Percentiles rank a stretch among this genome's conserved stretches.
These are phyloP conservation scores for Lodderomyces oxycetoniae DNA, from an alignment of 1,139 yeast species.

Conservation along the genomic window DNA sequence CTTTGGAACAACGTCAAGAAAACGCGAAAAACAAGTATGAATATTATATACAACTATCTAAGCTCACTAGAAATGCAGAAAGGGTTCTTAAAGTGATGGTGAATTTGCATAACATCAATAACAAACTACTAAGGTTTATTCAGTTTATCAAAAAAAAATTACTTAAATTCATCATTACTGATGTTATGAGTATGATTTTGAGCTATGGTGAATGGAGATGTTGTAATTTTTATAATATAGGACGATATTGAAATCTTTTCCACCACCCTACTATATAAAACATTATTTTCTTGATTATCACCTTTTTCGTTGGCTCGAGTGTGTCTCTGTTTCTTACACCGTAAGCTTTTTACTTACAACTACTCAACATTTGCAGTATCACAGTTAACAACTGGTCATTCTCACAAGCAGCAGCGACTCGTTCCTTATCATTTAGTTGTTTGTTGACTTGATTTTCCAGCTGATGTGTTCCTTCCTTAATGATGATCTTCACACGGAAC, in stretches of 20 bases:
- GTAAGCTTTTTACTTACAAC: slow-evolving; percentile 49
- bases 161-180: slow-evolving; percentile 37
- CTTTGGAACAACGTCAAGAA: slow-evolving; percentile 26
- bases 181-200: slow-evolving; percentile 35
- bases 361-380: slow-evolving; percentile 84
- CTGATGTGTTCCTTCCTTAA: slow-evolving; percentile 92
- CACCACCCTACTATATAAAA: too few species aligned
- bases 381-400: slow-evolving; percentile 87
- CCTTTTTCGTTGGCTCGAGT: background rate
- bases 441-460: slow-evolving; percentile 94
- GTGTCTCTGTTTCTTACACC: too few species aligned
- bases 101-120: slow-evolving; percentile 9
- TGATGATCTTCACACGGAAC: slow-evolving; percentile 70
- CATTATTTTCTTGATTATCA: too few species aligned
- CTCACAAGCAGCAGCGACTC: slow-evolving; percentile 98
- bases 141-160: slow-evolving; percentile 37
- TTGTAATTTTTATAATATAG: slow-evolving; percentile 6
- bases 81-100: slow-evolving; percentile 12
- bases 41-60: slow-evolving; percentile 30
- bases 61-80: slow-evolving; percentile 15
- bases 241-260: background rate
- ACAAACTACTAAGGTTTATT: slow-evolving; percentile 26
- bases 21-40: slow-evolving; percentile 34
- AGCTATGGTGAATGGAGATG: slow-evolving; percentile 31
- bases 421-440: slow-evolving; percentile 93